Evolutionary conservation across 2,329 filamentous ascomycete species (phyloP).

Genomic region (Aspergillus nomiae): DNA sequence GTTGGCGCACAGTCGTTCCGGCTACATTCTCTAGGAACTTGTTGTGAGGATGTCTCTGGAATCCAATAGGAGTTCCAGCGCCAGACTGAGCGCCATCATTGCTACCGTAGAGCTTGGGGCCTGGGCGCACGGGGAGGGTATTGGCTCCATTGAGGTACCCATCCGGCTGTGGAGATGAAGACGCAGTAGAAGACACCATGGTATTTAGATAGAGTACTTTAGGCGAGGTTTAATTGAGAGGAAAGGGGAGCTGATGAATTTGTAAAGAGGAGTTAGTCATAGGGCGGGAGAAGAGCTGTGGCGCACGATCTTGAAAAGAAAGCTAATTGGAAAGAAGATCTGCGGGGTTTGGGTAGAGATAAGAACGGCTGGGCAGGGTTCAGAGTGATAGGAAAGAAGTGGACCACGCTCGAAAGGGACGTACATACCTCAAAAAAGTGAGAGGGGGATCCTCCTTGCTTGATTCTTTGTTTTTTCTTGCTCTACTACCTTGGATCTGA

Average conservation of each 20-base stretch:
- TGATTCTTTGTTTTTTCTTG: not conserved
- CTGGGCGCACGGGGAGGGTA: conserved; percentile 29
- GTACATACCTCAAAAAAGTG: not conserved
- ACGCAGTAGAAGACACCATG: conserved; percentile 36
- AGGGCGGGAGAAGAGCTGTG: not conserved
- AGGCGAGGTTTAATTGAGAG: conserved; percentile 3
- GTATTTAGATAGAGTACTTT: conserved; percentile 1
- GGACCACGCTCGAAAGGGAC: not conserved
- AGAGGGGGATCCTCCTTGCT: not conserved
- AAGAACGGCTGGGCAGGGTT: not conserved
- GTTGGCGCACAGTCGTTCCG: conserved; percentile 61
- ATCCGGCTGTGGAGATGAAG: conserved; percentile 29
- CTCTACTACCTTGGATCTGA: not conserved
- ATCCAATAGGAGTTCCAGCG: conserved; percentile 44
- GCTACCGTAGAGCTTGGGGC: conserved; percentile 35
- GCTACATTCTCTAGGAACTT: conserved; percentile 61
- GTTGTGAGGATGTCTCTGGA: conserved; percentile 51
- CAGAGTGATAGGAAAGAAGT: not conserved
- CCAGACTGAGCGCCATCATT: conserved; percentile 39
- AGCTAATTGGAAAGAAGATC: not conserved
- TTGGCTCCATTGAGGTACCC: conserved; percentile 28
- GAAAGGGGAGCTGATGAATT: not conserved
- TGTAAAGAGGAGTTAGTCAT: not conserved
- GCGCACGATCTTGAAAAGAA: not conserved
- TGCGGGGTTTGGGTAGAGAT: not conserved